Percentiles rank a stretch among this genome's conserved stretches.
Evolutionary conservation across 805 yeast genomes (phyloP).

Genomic region (Yarrowia divulgata): DNA sequence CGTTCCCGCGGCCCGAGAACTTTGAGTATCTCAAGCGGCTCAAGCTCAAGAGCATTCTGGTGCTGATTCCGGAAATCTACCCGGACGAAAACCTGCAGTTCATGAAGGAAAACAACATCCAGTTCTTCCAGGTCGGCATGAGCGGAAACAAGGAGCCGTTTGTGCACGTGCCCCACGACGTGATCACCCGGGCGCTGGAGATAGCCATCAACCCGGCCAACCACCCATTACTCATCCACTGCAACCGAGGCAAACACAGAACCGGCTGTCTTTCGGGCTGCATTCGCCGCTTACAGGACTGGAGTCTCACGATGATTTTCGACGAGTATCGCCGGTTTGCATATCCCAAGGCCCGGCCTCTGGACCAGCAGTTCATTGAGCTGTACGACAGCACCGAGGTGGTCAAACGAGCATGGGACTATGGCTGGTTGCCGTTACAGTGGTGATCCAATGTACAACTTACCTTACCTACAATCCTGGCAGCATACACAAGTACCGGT

Average conservation of each 20-base stretch:
- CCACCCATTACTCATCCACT: constrained; percentile 92
- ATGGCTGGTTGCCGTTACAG: constrained; percentile 33
- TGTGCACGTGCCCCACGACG: constrained; percentile 59
- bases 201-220: constrained; percentile 83
- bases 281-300: constrained; percentile 81
- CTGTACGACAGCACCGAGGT: constrained; percentile 75
- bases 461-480: background rate
- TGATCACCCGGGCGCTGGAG: constrained; percentile 79
- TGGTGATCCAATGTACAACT: background rate
- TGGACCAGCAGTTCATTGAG: constrained; percentile 96
- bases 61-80: constrained; percentile 90
- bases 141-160: constrained; percentile 78
- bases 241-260: constrained; percentile 95
- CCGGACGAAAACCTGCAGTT: constrained; percentile 78
- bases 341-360: constrained; percentile 90
- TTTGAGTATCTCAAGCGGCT: constrained; percentile 71
- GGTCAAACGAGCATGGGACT: constrained; percentile 25
- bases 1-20: constrained; percentile 88
- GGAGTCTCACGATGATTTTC: constrained; percentile 93
- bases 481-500: background rate
- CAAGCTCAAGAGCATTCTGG: constrained; percentile 74
- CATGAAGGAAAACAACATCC: constrained; percentile 64
- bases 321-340: constrained; percentile 96
- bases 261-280: constrained; percentile 98
- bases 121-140: constrained; percentile 86